Evolutionary conservation across 768 basidiomycete species (phyloP), one percentile per base, ranked within the genome.

Genomic region (Cyclocybe cylindracea): DNA sequence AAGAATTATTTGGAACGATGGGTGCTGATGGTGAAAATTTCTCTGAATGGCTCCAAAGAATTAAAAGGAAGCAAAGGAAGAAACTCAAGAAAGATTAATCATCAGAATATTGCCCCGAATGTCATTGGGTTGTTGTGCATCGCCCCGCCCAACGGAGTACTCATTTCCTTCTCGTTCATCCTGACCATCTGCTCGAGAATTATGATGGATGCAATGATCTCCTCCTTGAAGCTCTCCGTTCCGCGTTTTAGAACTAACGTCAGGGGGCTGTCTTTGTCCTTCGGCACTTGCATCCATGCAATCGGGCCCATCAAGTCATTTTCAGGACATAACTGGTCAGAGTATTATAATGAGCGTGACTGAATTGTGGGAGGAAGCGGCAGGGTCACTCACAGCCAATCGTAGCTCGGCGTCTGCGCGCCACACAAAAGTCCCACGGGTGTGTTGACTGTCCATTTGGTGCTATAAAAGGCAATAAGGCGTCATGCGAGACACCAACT

Each of bases 381-480:
- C 24, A 5, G 24, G 24, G 24, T 24, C 4, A 49, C 53, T 36
- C 36, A 54, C 53, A 2, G 48, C 53, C 14, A 54, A 16, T 18
- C 53, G 53, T 16, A 49, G 38, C 2, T 11, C 14, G 9, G 38
- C 29, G 24, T 49, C 43, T 8, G 43, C 34, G 8, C 39, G 36
- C 53, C 53, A 54, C 44, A 50, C 32, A 14, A 54, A 54, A 13
- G 33, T 54, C 5, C 53, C 6, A 37, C 19, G 29, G 53, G 48
- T 2, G 47, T 54, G 2, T 41, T 39, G 5, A 54, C 39, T 10
- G 43, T 44, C 53, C 53, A 54, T 35, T 16, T 48, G 14, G 29
- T 41, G 24, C 39, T 47, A 24, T 5, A 9, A 46, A 9, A 13
- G 36, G 18, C 19, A 38, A 36, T 24, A 35, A 50, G 6, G 1